Base-by-base conservation (phyloP, 2,329 filamentous ascomycete genomes). In the Parafenestella ontariensis region DNA sequence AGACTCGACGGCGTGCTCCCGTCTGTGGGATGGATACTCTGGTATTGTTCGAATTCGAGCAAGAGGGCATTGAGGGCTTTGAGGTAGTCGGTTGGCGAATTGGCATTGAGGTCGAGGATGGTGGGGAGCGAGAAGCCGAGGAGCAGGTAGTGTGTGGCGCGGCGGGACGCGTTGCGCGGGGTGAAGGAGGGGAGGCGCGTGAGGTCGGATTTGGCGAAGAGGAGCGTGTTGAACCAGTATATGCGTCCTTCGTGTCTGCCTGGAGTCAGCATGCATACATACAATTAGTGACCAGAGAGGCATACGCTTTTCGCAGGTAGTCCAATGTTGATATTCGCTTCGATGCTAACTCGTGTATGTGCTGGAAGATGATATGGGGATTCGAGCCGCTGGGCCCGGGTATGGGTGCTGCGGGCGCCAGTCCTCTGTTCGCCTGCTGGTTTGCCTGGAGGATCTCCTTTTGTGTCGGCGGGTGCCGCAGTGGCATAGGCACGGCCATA, bases 141-240 rank as follows among this genome's bases (percentile, higher is more conserved):
- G 28, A 98, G 85, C 52, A 99, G 87, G 75, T 94, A 96, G 75
- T 96, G 96, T 46, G 92, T 96, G 31, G 95, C 94, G 65, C 95
- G 91, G 54, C 93, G 89, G 58, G 91, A 89, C 44, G 97, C 86
- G 72, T 94, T 95, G 61, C 90, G 87, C 3, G 87, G 81, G 54
- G 96, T 90, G 72, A 96, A 94, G 72, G 92, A 96, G 41, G 94
- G 88, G 80, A 97, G 89, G 70, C 89, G 88, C 46, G 85, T 81
- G 29, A 98, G 83, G 75, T 96, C 92, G 26, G 85, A 77, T 68
- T 91, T 90, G 62, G 92, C 91, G 77, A 96, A 96, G 70, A 96
- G 89, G 56, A 96, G 86, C 0, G 95, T 97, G 78, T 97, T 97
- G 82, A 98, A 97, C 93, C 95, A 98, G 80, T 96, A 98, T 37